Conservation (phyloP, 352 stramenopile species). For the Globisporangium ultimum region DNA sequence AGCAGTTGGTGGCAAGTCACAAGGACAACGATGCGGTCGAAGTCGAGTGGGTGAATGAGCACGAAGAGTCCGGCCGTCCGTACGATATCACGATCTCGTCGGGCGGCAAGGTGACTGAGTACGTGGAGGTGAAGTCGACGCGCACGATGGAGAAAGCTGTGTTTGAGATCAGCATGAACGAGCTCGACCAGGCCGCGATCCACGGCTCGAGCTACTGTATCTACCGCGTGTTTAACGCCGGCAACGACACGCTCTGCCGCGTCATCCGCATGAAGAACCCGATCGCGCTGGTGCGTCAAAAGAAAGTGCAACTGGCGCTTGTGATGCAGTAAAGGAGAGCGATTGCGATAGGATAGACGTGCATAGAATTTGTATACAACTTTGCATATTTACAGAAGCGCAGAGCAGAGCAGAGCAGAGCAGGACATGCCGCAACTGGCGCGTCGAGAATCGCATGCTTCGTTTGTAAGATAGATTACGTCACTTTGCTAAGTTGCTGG, state of each 20-base stretch:
- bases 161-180: conserved; percentile 90
- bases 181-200: conserved; percentile 75
- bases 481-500: too few species aligned
- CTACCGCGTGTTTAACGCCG: conserved; percentile 85
- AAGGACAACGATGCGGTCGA: conserved; percentile 26
- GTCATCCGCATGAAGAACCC: conserved; percentile 86
- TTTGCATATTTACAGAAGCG: too few species aligned
- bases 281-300: conserved; percentile 72
- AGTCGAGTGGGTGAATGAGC: conserved; percentile 73
- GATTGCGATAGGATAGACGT: too few species aligned
- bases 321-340: conserved; percentile 58
- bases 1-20: conserved; percentile 57
- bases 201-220: conserved; percentile 80
- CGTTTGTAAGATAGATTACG: too few species aligned
- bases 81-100: conserved; percentile 74
- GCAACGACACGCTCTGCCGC: conserved; percentile 60
- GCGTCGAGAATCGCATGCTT: too few species aligned
- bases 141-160: conserved; percentile 84
- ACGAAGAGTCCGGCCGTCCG: conserved; percentile 76
- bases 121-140: conserved; percentile 85
- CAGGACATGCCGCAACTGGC: too few species aligned
- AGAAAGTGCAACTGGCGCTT: conserved; percentile 76
- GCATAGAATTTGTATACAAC: too few species aligned
- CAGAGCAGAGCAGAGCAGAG: too few species aligned
- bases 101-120: conserved; percentile 58